Base-by-base conservation (phyloP, 2,329 filamentous ascomycete species). In the Aureobasidium sp. region DNA sequence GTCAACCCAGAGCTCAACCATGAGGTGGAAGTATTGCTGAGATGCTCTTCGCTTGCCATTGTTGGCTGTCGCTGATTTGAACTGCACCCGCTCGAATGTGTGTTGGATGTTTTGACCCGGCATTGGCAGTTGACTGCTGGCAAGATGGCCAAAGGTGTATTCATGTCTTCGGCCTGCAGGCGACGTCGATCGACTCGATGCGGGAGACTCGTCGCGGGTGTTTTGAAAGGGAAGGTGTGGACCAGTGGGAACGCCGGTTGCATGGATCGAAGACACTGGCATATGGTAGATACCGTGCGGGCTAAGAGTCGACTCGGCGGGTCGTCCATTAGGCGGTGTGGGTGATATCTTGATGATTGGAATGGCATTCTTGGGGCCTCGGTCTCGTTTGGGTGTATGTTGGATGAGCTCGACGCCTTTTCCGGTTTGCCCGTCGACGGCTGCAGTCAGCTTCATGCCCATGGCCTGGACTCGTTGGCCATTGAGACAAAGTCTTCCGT, bases 11-110 rank as follows among this genome's bases (percentile, higher is more conserved):
- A 95, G 83, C 71, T 96, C 91, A 4, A 96, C 87, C 49, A 95
- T 84, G n/a, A 97, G 80, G 68, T 94, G 90, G 70, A 95, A 96
- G 73, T 91, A 96, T 68, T 96, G 92, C 71, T 97, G 91, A 19
- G 91, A 90, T 1, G 91, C 91, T 62, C 92, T 82, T 67, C 92
- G 82, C 73, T 96, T 96, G 50, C 91, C 91, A 67, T 97, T 97
- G 76, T 96, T 97, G 27, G 91, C 90, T 0, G 91, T 96, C 1
- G 92, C 91, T 66, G 90, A 90, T 73, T 96, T 95, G 81, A 96
- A 97, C 69, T 96, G 91, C 57, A 96, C 94, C 12, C 92, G 86
- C 71, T 96, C 91, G 71, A 95, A 97, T 0, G 80, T 82, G 62
- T 86, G 82, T n/a, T 79, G 78, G 8, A 73, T 76, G n/a, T 67